Evolutionary conservation across 257 asterid genomes (phyloP).

Genomic region (Primulina huaijiensis): DNA sequence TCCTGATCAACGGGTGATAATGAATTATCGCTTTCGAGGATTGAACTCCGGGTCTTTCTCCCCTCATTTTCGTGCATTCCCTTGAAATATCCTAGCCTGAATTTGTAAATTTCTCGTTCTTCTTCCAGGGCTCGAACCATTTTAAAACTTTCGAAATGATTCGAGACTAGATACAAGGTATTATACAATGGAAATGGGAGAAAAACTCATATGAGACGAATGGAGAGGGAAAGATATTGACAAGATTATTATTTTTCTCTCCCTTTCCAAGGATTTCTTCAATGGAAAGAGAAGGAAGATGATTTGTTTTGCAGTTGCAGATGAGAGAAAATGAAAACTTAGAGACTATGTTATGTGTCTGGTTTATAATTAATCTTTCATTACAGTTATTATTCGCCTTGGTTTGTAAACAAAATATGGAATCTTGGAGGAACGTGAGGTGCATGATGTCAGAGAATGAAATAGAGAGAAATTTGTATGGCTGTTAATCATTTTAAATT

Average conservation of each 20-base stretch:
- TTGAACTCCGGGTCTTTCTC: slow-evolving; percentile 31
- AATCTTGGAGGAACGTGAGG: slow-evolving; percentile 40
- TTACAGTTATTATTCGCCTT: background rate
- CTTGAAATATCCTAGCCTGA: slow-evolving; percentile 27
- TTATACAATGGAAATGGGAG: slow-evolving; percentile 16
- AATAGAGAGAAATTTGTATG: slow-evolving; percentile 6
- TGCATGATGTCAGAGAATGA: slow-evolving; percentile 32
- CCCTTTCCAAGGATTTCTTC: slow-evolving; percentile 17
- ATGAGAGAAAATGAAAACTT: slow-evolving; percentile 8
- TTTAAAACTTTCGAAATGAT: background rate
- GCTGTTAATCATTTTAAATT: background rate
- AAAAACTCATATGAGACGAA: slow-evolving; percentile 4
- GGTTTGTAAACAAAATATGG: slow-evolving; percentile 23
- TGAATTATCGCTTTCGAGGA: slow-evolving; percentile 20
- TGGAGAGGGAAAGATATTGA: background rate
- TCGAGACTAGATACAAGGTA: background rate
- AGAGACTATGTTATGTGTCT: background rate
- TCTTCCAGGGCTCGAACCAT: slow-evolving; percentile 60
- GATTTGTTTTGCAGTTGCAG: background rate
- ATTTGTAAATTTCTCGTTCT: slow-evolving; percentile 43
- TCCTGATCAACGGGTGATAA: slow-evolving; percentile 22
- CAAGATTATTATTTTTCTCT: slow-evolving; percentile 1
- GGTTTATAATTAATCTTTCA: background rate
- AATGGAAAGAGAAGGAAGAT: slow-evolving; percentile 1
- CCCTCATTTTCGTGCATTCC: slow-evolving; percentile 29